These are phyloP conservation scores for Scheffersomyces illinoinensis DNA, from an alignment of 1,139 yeast species.

Conservation along the genomic window DNA sequence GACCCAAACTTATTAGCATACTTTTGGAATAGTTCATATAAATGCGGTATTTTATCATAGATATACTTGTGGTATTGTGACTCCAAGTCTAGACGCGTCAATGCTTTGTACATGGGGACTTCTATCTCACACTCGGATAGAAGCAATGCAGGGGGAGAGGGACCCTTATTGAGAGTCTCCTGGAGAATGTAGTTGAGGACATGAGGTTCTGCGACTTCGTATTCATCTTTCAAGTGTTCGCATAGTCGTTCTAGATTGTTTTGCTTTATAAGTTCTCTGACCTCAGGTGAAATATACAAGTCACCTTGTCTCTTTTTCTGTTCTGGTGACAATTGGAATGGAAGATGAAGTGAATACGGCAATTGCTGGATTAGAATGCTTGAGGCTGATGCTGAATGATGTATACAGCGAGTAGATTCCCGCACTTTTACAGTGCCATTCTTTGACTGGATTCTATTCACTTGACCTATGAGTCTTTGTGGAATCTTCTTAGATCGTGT, in stretches of 20 bases:
- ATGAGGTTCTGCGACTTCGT: slow-evolving; percentile 7
- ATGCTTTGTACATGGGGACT: slow-evolving; percentile 14
- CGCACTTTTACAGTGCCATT: background rate
- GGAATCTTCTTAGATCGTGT: slow-evolving; percentile 15
- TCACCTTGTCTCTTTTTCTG: background rate
- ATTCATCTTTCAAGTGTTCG: slow-evolving; percentile 1
- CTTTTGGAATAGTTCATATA: slow-evolving; percentile 18
- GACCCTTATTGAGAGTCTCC: slow-evolving; percentile 8
- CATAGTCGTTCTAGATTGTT: slow-evolving; percentile 4
- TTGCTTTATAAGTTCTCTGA: background rate
- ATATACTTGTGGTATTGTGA: slow-evolving; percentile 14
- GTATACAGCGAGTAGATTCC: background rate
- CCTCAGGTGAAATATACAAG: background rate
- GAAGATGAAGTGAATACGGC: slow-evolving; percentile 8
- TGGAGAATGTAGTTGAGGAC: slow-evolving; percentile 13
- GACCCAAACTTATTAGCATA: slow-evolving; percentile 15
- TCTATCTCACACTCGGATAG: slow-evolving; percentile 16
- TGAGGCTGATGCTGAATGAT: background rate
- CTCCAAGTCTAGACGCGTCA: slow-evolving; percentile 11
- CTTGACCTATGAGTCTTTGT: background rate
- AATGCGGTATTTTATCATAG: slow-evolving; percentile 17
- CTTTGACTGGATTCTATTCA: background rate
- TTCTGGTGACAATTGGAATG: background rate
- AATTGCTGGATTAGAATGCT: background rate
- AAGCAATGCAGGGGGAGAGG: slow-evolving; percentile 4